phyloP scores from a whole-genome alignment of 2,329 filamentous ascomycete genomes.

The Talaromyces sp. region DNA sequence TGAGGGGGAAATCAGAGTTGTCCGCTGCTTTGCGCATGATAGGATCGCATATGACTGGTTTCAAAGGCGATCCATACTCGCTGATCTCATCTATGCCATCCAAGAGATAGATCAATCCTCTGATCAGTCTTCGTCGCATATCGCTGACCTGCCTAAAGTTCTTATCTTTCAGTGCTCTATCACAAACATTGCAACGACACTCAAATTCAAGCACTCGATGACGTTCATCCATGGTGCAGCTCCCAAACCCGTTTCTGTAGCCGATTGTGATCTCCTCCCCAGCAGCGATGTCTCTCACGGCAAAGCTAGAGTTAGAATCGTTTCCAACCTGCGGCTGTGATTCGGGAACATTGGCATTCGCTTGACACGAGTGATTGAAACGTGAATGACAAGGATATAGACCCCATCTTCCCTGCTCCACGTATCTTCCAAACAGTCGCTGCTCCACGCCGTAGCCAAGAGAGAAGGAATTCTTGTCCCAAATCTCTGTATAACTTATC shows the following conservation, averaged over 20 bases:
- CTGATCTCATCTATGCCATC: neutral
- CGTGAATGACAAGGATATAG: constrained; percentile 5
- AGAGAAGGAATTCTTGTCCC: neutral
- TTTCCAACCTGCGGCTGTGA: neutral
- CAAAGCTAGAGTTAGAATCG: neutral
- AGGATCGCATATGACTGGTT: constrained; percentile 10
- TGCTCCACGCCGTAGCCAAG: neutral
- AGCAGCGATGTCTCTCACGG: constrained; percentile 3
- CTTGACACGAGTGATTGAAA: constrained; percentile 8
- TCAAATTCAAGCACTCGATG: constrained; percentile 10
- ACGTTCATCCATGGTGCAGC: constrained; percentile 3
- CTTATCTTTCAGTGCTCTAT: neutral
- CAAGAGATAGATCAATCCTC: neutral
- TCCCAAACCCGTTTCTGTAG: constrained; percentile 8
- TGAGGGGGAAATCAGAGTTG: constrained; percentile 5
- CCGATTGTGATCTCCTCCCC: constrained; percentile 8
- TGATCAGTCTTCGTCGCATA: neutral
- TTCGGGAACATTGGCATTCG: neutral
- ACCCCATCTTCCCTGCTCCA: neutral
- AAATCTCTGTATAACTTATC: neutral
- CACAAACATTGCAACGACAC: constrained; percentile 14
- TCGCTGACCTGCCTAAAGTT: constrained; percentile 13
- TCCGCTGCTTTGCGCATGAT: constrained; percentile 13
- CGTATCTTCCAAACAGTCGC: neutral
- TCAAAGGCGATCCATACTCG: neutral